Conservation (phyloP, 805 yeast genomes). For the Candida ulmi region DNA sequence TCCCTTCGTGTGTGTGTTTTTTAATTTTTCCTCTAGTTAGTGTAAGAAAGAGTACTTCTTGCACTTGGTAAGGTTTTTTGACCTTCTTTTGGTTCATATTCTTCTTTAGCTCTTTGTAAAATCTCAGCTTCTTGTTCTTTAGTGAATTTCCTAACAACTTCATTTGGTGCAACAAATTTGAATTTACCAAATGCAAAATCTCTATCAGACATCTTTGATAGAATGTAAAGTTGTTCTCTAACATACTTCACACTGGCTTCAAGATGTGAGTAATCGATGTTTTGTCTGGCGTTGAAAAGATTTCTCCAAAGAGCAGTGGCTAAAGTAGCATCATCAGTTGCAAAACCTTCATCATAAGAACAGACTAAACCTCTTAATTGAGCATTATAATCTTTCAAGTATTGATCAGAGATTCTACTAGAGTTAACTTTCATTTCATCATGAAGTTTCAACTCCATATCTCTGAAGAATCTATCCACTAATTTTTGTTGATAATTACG, state of each 20-base stretch:
- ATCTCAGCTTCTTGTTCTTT: conserved; percentile 55
- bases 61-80: conserved; percentile 54
- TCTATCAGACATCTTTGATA: conserved; percentile 80
- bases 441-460: conserved; percentile 79
- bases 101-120: conserved; percentile 43
- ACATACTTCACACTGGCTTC: conserved; percentile 89
- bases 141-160: conserved; percentile 68
- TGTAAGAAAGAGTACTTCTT: conserved; percentile 43
- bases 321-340: conserved; percentile 68
- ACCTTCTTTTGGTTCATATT: conserved; percentile 35
- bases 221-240: conserved; percentile 82
- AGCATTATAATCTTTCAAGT: conserved; percentile 83
- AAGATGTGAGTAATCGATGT: conserved; percentile 74
- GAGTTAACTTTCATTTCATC: conserved; percentile 83
- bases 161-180: conserved; percentile 76
- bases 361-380: conserved; percentile 87
- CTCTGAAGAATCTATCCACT: conserved; percentile 83
- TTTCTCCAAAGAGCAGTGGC: conserved; percentile 89
- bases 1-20: not conserved
- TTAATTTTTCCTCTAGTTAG: conserved; percentile 27
- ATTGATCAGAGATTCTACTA: conserved; percentile 76
- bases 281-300: conserved; percentile 77
- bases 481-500: conserved; percentile 87
- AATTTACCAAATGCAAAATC: conserved; percentile 92
- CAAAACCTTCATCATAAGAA: conserved; percentile 89